Evolutionary conservation across 2,329 filamentous ascomycete species (phyloP), one percentile per base, ranked within the genome.

Genomic region (Harringtonia aguacate): DNA sequence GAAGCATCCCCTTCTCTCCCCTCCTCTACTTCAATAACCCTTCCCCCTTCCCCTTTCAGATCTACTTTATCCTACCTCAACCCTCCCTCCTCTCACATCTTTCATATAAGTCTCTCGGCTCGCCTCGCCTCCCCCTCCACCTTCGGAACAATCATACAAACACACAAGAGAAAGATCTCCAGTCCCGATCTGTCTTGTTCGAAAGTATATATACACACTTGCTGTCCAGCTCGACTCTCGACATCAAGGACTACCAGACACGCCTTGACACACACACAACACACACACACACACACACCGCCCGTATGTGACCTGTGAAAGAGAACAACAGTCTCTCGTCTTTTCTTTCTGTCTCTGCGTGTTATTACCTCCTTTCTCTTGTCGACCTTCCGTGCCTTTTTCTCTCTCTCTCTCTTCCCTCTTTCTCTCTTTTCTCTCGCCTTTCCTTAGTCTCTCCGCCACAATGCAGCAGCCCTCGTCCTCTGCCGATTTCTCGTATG

Each of bases 391-490:
- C n/a, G n/a, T 20, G 20, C 36, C 30, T 35, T 37, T 15, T 41
- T 28, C 29, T 33, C 8, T 31, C 24, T 20, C 8, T 18, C 15
- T 35, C 14, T 27, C 18, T 24, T 21, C 12, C 12, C 20, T 20
- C 29, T 34, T 28, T 15, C 3, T 31, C 17, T 27, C 13, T 14
- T 17, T 33, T 12, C 22, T 20, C 27, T 24, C 17, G 1, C 30
- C 30, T 35, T n/a, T 27, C 12, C 28, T n/a, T 17, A 35, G 18
- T 8, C 20, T n/a, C 37, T 33, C 13, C 37, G 14, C 30, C 12
- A 43, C 52, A 56, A 58, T 58, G 58, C 56, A 55, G 50, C 50
- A 43, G 44, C 55, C 49, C 48, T 49, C 33, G 22, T 18, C 44
- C 49, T 52, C 50, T n/a, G n/a, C n/a, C 49, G 55, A 52, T 48